Percentiles rank a stretch among this genome's conserved stretches.
Evolutionary conservation across 306 rosid genomes (phyloP).

Genomic region (Cicer yamashitae): DNA sequence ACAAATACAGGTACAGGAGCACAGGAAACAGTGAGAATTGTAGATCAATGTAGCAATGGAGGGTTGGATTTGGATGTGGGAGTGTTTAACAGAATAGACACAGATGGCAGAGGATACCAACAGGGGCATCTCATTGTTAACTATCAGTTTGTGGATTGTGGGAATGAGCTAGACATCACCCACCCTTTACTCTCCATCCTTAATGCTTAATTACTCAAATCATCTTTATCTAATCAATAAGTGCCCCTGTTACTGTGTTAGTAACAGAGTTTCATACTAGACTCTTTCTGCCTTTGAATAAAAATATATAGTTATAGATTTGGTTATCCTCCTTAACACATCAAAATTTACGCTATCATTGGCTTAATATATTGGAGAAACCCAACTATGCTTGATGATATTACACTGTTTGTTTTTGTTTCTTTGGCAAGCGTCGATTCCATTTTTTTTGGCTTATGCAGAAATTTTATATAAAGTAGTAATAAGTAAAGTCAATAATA

Average conservation of each 20-base stretch:
- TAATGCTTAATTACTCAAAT: neutral
- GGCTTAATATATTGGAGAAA: neutral
- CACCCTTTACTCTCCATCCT: constrained; percentile 43
- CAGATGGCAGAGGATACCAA: constrained; percentile 52
- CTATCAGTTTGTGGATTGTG: constrained; percentile 66
- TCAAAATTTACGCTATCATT: neutral
- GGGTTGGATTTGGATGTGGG: constrained; percentile 74
- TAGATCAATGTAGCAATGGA: constrained; percentile 72
- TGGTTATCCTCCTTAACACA: neutral
- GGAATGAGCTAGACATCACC: constrained; percentile 16
- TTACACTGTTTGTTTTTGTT: too few species aligned
- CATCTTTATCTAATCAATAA: constrained; percentile 7
- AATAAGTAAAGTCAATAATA: too few species aligned
- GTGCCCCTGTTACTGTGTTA: constrained; percentile 7
- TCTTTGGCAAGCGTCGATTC: too few species aligned
- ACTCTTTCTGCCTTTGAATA: neutral
- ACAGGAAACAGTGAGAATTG: constrained; percentile 62
- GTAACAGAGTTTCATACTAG: neutral
- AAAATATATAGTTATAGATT: neutral
- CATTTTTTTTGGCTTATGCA: too few species aligned
- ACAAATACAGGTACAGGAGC: constrained; percentile 60
- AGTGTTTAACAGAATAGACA: constrained; percentile 57
- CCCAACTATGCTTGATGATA: too few species aligned
- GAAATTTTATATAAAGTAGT: too few species aligned
- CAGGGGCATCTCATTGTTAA: constrained; percentile 61